phyloP scores from a whole-genome alignment of 73 alveolate species.

The Paramecium caudatum region DNA sequence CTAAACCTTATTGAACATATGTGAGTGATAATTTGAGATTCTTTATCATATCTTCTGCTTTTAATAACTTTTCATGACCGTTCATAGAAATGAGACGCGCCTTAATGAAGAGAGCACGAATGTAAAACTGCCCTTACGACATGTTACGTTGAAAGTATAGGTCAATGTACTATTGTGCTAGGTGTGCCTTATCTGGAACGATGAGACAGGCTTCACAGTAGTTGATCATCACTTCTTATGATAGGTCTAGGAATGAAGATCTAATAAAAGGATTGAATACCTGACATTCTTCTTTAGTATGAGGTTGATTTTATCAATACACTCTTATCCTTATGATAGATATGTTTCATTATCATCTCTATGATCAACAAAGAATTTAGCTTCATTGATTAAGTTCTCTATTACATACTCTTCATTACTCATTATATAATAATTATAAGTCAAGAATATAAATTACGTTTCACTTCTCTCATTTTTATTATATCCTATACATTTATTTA shows the following conservation, averaged over 20 bases:
- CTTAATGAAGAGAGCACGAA: constrained; percentile 94
- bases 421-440: constrained; percentile 20
- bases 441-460: constrained; percentile 47
- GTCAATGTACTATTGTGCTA: constrained; percentile 91
- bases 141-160: constrained; percentile 88
- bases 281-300: constrained; percentile 57
- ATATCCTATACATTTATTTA: constrained; percentile 19
- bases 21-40: constrained; percentile 89
- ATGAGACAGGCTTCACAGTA: constrained; percentile 44
- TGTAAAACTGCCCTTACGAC: constrained; percentile 94
- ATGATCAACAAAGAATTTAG: constrained; percentile 58
- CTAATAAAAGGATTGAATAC: constrained; percentile 2
- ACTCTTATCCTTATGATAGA: background rate
- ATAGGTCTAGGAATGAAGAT: background rate
- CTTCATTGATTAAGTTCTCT: constrained; percentile 16
- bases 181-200: constrained; percentile 85
- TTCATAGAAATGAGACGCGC: constrained; percentile 88
- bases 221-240: constrained; percentile 5
- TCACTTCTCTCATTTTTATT: constrained; percentile 61
- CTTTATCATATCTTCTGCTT: constrained; percentile 95
- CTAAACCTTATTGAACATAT: constrained; percentile 93
- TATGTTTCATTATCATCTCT: constrained; percentile 61
- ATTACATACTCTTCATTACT: constrained; percentile 44
- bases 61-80: constrained; percentile 83
- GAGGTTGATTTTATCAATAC: constrained; percentile 1